A percentile compares a stretch with the other conserved stretches of the same genome.
These are phyloP conservation scores for Thelephora aurantiotincta DNA, from an alignment of 768 basidiomycete genomes.

Conservation along the genomic window DNA sequence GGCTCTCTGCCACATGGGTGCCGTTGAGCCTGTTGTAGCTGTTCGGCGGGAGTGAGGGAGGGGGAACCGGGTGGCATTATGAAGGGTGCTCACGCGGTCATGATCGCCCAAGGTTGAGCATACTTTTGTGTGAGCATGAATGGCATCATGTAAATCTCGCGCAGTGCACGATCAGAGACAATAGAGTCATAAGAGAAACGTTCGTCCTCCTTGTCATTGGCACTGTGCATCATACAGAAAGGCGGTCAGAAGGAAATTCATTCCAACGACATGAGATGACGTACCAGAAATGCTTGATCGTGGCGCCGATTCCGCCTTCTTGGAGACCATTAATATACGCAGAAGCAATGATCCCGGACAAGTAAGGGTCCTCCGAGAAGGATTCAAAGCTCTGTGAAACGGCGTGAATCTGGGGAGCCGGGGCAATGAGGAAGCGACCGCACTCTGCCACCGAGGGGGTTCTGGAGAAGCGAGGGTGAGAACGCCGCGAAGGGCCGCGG, in stretches of 20 bases:
- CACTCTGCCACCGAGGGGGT: neutral
- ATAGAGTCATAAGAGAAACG: slow-evolving; percentile 45
- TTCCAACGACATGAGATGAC: slow-evolving; percentile 4
- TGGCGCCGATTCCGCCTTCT: slow-evolving; percentile 55
- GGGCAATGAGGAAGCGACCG: neutral
- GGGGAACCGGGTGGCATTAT: neutral
- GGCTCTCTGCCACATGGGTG: slow-evolving; percentile 54
- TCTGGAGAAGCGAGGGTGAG: slow-evolving; percentile 16
- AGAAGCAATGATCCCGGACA: slow-evolving; percentile 57
- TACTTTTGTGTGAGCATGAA: slow-evolving; percentile 43
- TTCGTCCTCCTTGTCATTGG: slow-evolving; percentile 76
- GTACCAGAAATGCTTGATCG: slow-evolving; percentile 79
- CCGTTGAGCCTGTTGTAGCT: slow-evolving; percentile 73
- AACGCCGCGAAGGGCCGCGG: neutral
- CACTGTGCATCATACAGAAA: slow-evolving; percentile 21
- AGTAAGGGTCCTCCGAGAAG: slow-evolving; percentile 65
- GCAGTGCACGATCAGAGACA: slow-evolving; percentile 33
- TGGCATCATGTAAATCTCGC: slow-evolving; percentile 51
- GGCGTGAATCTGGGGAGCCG: slow-evolving; percentile 25
- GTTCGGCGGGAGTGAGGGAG: neutral
- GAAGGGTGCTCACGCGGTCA: slow-evolving; percentile 41
- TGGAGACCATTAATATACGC: slow-evolving; percentile 72
- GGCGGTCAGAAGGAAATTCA: neutral
- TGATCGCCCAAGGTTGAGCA: slow-evolving; percentile 37
- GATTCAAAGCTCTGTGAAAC: slow-evolving; percentile 49